Conservation (phyloP, 805 yeast species). For the Metschnikowia gelsemii region DNA sequence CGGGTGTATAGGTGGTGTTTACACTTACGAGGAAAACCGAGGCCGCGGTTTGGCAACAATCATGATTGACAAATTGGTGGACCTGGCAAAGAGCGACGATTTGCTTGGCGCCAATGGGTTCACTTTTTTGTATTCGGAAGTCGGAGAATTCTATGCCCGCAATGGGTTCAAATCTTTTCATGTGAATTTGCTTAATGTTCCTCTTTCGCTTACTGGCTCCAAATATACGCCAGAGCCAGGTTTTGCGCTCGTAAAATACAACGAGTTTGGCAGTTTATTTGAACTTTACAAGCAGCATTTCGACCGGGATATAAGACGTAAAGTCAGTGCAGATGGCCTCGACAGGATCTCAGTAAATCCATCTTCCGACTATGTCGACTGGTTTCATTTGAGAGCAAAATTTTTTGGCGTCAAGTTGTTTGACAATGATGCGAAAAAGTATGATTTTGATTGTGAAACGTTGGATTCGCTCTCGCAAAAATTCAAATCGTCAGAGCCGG, state of each 20-base stretch:
- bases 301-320: slow-evolving; percentile 19
- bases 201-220: slow-evolving; percentile 13
- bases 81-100: slow-evolving; percentile 21
- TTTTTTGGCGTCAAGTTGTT: slow-evolving; percentile 24
- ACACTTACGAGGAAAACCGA: slow-evolving; percentile 36
- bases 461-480: slow-evolving; percentile 17
- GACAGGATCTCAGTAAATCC: slow-evolving; percentile 34
- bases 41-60: slow-evolving; percentile 39
- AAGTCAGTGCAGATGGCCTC: slow-evolving; percentile 29
- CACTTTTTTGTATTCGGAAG: slow-evolving; percentile 41
- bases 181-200: slow-evolving; percentile 34
- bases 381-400: slow-evolving; percentile 45
- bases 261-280: slow-evolving; percentile 30
- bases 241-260: slow-evolving; percentile 27
- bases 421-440: slow-evolving; percentile 2
- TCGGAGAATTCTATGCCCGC: slow-evolving; percentile 42
- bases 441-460: slow-evolving; percentile 11
- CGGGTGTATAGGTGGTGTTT: slow-evolving; percentile 46
- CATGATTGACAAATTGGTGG: slow-evolving; percentile 40
- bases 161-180: slow-evolving; percentile 39
- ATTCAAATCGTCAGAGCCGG: slow-evolving; percentile 29
- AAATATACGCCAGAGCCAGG: slow-evolving; percentile 1
- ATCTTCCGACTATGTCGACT: slow-evolving; percentile 31
- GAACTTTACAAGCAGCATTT: slow-evolving; percentile 23
- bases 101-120: slow-evolving; percentile 34